These are phyloP conservation scores for Leptomonas seymouri DNA, from an alignment of 208 protist genomes.

Conservation along the genomic window DNA sequence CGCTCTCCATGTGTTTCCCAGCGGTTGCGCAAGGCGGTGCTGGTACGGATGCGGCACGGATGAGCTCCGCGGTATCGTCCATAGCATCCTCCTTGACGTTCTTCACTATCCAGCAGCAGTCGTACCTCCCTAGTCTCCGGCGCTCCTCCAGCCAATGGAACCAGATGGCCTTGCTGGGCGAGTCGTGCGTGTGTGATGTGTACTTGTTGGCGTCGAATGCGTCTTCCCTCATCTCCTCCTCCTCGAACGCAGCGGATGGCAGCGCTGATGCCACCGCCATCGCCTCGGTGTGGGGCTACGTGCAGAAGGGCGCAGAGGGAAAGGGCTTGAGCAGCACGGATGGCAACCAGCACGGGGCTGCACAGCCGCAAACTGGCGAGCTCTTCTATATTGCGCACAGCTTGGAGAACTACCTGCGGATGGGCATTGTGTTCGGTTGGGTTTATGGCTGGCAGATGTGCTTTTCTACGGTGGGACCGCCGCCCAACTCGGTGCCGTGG, in stretches of 20 bases:
- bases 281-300: constrained; percentile 31
- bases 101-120: constrained; percentile 29
- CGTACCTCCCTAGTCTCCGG: constrained; percentile 9
- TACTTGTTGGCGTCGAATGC: constrained; percentile 23
- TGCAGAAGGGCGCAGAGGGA: not conserved
- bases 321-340: not conserved
- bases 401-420: constrained; percentile 64
- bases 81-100: constrained; percentile 15
- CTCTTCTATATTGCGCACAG: constrained; percentile 63
- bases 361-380: constrained; percentile 22
- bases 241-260: not conserved
- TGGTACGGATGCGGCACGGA: not conserved
- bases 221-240: not conserved
- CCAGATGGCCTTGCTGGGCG: constrained; percentile 18
- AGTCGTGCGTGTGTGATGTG: constrained; percentile 26
- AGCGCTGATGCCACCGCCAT: not conserved
- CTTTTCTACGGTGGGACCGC: constrained; percentile 52
- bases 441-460: constrained; percentile 83
- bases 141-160: constrained; percentile 12
- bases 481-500: constrained; percentile 52
- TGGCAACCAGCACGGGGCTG: not conserved
- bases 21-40: not conserved
- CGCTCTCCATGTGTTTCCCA: constrained; percentile 8
- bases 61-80: not conserved
- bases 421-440: constrained; percentile 65